phyloP scores from a whole-genome alignment of 2,329 filamentous ascomycete genomes.

The Macrophomina pseudophaseolina region DNA sequence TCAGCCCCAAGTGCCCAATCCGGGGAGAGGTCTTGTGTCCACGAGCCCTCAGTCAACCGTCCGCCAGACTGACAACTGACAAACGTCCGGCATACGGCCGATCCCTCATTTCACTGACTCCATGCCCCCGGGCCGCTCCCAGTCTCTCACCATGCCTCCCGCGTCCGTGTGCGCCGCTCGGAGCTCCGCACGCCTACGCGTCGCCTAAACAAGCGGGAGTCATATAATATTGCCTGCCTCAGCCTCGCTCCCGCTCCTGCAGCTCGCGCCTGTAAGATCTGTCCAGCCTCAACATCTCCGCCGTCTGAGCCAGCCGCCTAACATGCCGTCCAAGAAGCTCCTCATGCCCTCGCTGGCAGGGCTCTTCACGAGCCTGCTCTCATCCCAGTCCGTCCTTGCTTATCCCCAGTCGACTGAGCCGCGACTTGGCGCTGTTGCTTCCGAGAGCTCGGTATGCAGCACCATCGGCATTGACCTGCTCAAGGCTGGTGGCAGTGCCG shows the following conservation, averaged over 20 bases:
- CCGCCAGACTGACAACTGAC: background rate
- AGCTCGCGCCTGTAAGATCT: slow-evolving; percentile 8
- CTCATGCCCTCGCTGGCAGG: slow-evolving; percentile 24
- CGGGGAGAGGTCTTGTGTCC: background rate
- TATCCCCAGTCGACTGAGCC: slow-evolving; percentile 21
- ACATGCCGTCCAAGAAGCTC: slow-evolving; percentile 20
- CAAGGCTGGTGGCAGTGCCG: slow-evolving; percentile 57
- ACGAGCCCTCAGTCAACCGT: background rate
- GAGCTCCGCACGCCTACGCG: slow-evolving; percentile 13
- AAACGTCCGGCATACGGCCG: background rate
- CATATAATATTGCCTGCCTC: slow-evolving; percentile 8
- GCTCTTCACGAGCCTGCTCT: slow-evolving; percentile 24
- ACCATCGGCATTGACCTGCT: slow-evolving; percentile 54
- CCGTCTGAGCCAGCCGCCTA: background rate
- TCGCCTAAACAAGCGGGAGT: background rate
- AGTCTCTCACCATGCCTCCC: background rate
- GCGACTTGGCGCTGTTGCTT: slow-evolving; percentile 52
- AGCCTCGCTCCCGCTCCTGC: background rate
- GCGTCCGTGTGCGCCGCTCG: background rate
- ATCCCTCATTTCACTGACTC: slow-evolving; percentile 16
- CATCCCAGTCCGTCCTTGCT: slow-evolving; percentile 18
- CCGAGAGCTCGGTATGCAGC: slow-evolving; percentile 51
- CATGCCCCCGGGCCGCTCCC: background rate
- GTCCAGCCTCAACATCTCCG: background rate
- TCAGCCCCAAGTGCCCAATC: background rate